A percentile compares a stretch with the other conserved stretches of the same genome.
These are phyloP conservation scores for Royoungia palumana DNA, from an alignment of 768 basidiomycete genomes.

Conservation along the genomic window DNA sequence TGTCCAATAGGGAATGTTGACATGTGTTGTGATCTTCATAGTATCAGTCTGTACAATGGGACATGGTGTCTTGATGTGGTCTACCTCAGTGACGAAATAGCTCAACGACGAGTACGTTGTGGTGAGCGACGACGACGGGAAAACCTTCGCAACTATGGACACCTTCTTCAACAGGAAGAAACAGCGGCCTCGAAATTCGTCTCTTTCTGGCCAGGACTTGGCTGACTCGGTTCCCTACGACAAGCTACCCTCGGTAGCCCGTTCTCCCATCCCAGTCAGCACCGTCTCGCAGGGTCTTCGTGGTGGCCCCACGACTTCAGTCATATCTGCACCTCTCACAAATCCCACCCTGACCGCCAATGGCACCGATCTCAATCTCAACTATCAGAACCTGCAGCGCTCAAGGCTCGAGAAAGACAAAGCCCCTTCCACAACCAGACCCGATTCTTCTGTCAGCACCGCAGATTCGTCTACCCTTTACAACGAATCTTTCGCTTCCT, in stretches of 20 bases:
- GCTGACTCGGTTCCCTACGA: constrained; percentile 74
- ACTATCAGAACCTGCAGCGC: constrained; percentile 47
- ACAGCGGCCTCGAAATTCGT: constrained; percentile 55
- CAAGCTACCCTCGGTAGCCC: constrained; percentile 49
- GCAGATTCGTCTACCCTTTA: constrained; percentile 59
- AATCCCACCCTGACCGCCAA: constrained; percentile 73
- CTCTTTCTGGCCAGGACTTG: constrained; percentile 58
- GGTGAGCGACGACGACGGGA: constrained; percentile 13
- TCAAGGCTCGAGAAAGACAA: constrained; percentile 54
- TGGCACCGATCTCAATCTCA: constrained; percentile 74
- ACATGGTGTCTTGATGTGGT: constrained; percentile 4
- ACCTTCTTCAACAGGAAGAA: constrained; percentile 65
- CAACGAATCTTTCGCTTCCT: constrained; percentile 45
- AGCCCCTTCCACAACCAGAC: constrained; percentile 32
- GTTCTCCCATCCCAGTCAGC: constrained; percentile 56
- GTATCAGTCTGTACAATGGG: not conserved
- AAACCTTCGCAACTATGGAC: constrained; percentile 47
- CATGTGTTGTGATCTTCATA: constrained; percentile 17
- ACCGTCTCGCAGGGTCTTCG: constrained; percentile 55
- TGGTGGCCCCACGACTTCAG: constrained; percentile 29
- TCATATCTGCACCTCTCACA: constrained; percentile 79
- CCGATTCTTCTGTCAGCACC: constrained; percentile 52
- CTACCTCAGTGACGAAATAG: constrained; percentile 2
- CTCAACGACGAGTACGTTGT: constrained; percentile 4
- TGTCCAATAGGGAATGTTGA: constrained; percentile 16